A percentile compares a stretch with the other conserved stretches of the same genome.
Conservation (phyloP, 257 asterid species). For the Capsicum baccatum region DNA sequence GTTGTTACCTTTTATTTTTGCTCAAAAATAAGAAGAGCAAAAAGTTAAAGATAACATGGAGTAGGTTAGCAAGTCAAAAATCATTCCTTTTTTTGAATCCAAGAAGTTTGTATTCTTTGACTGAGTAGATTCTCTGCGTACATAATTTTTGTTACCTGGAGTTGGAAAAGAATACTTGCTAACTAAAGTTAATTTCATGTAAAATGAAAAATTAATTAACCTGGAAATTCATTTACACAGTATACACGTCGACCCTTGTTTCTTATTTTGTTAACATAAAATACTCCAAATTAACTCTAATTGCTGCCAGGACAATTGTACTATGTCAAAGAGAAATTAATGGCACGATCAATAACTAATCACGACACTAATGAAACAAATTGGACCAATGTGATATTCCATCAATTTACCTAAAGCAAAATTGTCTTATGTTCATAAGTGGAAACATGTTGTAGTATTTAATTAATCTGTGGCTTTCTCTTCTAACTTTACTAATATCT, state of each 20-base stretch:
- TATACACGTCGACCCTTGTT: background rate
- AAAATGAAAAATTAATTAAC: background rate
- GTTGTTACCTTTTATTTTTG: background rate
- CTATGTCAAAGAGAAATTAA: background rate
- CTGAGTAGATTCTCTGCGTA: background rate
- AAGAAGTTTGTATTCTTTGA: background rate
- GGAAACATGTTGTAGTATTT: background rate
- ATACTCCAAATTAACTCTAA: background rate
- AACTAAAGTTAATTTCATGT: background rate
- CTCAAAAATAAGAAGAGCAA: background rate
- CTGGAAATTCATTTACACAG: background rate
- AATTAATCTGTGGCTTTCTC: background rate
- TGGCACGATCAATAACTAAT: background rate
- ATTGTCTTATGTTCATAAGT: background rate
- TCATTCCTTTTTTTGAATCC: background rate
- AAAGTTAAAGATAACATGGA: background rate
- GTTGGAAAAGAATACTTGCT: background rate
- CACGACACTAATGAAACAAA: background rate
- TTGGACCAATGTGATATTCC: background rate
- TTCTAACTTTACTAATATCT: background rate
- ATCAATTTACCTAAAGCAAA: background rate
- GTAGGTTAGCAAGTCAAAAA: background rate
- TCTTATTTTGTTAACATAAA: background rate
- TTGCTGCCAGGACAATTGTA: background rate
- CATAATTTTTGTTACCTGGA: background rate